These are phyloP conservation scores for Pseudogymnoascus sp. DNA, from an alignment of 2,329 filamentous ascomycete species.

Conservation along the genomic window DNA sequence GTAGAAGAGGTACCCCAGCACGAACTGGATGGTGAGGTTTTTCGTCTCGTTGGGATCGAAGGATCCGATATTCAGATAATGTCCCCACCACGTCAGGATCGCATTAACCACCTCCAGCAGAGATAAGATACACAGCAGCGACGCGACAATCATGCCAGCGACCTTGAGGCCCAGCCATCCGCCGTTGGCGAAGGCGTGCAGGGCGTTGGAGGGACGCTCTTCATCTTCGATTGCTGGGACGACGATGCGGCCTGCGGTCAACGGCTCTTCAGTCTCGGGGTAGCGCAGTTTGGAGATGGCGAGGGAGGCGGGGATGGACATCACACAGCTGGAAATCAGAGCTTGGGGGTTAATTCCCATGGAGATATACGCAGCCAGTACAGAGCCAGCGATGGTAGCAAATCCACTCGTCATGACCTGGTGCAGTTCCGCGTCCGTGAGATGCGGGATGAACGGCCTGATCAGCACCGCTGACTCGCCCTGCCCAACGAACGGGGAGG, in stretches of 20 bases:
- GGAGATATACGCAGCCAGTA: conserved; percentile 76
- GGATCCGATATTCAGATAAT: conserved; percentile 62
- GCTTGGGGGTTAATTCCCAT: conserved; percentile 80
- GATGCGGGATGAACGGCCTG: conserved; percentile 74
- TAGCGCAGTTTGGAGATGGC: conserved; percentile 85
- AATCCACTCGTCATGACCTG: conserved; percentile 91
- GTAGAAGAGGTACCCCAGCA: conserved; percentile 71
- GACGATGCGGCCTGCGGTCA: conserved; percentile 74
- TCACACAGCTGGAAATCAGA: conserved; percentile 84
- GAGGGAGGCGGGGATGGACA: conserved; percentile 88
- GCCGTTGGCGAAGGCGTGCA: conserved; percentile 80
- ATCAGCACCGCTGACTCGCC: conserved; percentile 96
- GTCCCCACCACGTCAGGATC: conserved; percentile 76
- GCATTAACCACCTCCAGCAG: conserved; percentile 68
- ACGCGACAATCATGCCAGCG: conserved; percentile 72
- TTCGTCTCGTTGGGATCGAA: conserved; percentile 36
- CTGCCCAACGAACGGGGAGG: conserved; percentile 89
- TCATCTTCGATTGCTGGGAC: conserved; percentile 65
- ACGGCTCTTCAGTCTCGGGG: conserved; percentile 78
- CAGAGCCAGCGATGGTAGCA: conserved; percentile 83
- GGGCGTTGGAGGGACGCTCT: conserved; percentile 66
- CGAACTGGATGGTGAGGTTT: conserved; percentile 64
- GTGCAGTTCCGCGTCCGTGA: conserved; percentile 82
- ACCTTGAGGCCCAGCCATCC: conserved; percentile 84
- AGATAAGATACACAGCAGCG: conserved; percentile 76